These are phyloP conservation scores for Scleroderma citrinum DNA, from an alignment of 768 basidiomycete genomes.

Conservation along the genomic window DNA sequence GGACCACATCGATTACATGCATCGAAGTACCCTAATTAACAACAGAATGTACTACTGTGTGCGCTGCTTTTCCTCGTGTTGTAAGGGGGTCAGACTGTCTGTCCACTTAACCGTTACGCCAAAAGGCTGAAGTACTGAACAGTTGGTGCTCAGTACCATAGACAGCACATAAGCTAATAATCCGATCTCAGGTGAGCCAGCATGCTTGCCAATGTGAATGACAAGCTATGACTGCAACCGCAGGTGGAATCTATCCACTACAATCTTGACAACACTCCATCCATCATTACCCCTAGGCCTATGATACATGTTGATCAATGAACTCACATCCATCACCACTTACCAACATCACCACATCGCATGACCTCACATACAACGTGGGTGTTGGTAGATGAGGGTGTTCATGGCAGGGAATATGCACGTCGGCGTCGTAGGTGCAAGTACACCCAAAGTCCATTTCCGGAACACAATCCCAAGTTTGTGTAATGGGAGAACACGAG, in stretches of 20 bases:
- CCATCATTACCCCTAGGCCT: constrained; percentile 93
- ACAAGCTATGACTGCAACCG: constrained; percentile 6
- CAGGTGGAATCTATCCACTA: constrained; percentile 49
- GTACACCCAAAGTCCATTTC: constrained; percentile 66
- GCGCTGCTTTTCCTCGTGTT: too few relatives aligned
- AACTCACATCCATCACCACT: constrained; percentile 16
- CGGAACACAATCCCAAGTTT: not conserved
- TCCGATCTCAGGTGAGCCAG: too few relatives aligned
- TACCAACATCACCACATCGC: constrained; percentile 85
- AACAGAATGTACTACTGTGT: too few relatives aligned
- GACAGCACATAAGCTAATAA: too few relatives aligned
- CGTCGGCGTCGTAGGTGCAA: constrained; percentile 79
- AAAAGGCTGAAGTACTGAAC: too few relatives aligned
- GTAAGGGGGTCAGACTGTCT: too few relatives aligned
- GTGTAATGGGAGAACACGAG: not conserved
- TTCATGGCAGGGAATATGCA: constrained; percentile 98
- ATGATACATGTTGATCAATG: constrained; percentile 20
- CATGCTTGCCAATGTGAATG: too few relatives aligned
- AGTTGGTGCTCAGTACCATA: too few relatives aligned
- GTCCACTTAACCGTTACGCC: too few relatives aligned
- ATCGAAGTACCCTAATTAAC: too few relatives aligned
- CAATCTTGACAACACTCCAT: constrained; percentile 79
- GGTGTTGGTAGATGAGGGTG: constrained; percentile 95
- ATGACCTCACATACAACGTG: constrained; percentile 69
- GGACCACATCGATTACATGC: too few relatives aligned